Evolutionary conservation across 257 asterid genomes (phyloP).

Genomic region (Datura wrightii): DNA sequence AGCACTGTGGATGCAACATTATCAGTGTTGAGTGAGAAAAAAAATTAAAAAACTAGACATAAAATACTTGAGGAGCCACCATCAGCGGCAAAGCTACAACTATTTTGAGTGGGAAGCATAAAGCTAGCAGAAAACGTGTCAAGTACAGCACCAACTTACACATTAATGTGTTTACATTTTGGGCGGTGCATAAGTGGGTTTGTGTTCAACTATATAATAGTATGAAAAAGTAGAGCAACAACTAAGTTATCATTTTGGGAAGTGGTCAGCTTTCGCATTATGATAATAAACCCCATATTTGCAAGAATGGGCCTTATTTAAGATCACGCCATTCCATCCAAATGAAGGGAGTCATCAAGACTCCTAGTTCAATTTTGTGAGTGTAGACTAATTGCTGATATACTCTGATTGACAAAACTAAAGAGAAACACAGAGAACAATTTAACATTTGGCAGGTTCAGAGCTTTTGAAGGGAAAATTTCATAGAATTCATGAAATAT

Average conservation of each 20-base stretch:
- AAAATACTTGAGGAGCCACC: background rate
- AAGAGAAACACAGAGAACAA: background rate
- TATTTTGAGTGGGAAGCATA: background rate
- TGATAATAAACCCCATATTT: background rate
- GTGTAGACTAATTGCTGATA: background rate
- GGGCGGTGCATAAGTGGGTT: background rate
- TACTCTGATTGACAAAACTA: slow-evolving; percentile 12
- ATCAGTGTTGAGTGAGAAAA: background rate
- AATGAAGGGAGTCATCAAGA: slow-evolving; percentile 10
- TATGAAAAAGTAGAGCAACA: background rate
- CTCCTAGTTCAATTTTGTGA: slow-evolving; percentile 11
- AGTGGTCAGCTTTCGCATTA: slow-evolving; percentile 7
- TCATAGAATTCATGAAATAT: slow-evolving; percentile 5
- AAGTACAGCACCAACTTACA: background rate
- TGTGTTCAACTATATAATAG: background rate
- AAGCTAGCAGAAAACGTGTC: background rate
- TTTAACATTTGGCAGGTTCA: slow-evolving; percentile 1
- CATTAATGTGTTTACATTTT: background rate
- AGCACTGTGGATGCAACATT: slow-evolving; percentile 50
- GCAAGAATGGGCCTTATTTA: background rate
- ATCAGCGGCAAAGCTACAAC: background rate
- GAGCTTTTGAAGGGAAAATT: slow-evolving; percentile 1
- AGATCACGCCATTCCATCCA: background rate
- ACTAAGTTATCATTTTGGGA: background rate
- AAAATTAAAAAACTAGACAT: background rate